Evolutionary conservation across 768 basidiomycete species (phyloP), one percentile per base, ranked within the genome.

Genomic region (Auricularia auricula-judae): DNA sequence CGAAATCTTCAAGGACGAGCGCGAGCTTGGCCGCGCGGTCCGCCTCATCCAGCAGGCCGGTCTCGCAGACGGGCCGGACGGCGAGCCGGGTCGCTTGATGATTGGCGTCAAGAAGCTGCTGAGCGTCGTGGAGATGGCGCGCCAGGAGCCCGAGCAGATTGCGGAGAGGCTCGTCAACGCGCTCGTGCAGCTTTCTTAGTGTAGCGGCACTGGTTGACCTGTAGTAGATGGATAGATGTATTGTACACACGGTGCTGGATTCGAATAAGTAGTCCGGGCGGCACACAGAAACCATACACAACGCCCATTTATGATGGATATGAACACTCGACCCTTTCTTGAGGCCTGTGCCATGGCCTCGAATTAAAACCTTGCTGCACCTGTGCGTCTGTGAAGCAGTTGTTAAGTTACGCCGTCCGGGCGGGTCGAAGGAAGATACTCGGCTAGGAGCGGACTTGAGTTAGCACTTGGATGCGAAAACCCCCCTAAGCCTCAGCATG

Each of bases 91-190:
- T 8, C 80, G 77, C 59, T 68, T 94, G 68, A 84, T 87, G 67
- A 88, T 98, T 59, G 97, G 97, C 0, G 86, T 99, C 71, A 98
- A 98, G 85, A 94, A 91, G 76, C 71, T 99, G 73, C 74, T 99
- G 72, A 92, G 87, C 66, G 81, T 90, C 64, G 81, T 95, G 21
- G 97, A 99, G 81, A 98, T 97, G 95, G 91, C 95, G 60, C 82
- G 96, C 71, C 97, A 98, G 77, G 96, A 97, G 71, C 92, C 92
- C 1, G 86, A 91, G 61, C 87, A 85, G 66, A 88, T 86, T 16
- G 90, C 84, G 35, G 85, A 87, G 70, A 80, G 91, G 65, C 74
- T 93, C 65, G 81, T 81, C 64, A 80, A 78, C 59, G 85, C 84
- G 43, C 73, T 92, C 23, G 34, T 59, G 4, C 56, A 59, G 56